Conservation (phyloP, 169 alveolate species). For the Perkinsus chesapeaki region DNA sequence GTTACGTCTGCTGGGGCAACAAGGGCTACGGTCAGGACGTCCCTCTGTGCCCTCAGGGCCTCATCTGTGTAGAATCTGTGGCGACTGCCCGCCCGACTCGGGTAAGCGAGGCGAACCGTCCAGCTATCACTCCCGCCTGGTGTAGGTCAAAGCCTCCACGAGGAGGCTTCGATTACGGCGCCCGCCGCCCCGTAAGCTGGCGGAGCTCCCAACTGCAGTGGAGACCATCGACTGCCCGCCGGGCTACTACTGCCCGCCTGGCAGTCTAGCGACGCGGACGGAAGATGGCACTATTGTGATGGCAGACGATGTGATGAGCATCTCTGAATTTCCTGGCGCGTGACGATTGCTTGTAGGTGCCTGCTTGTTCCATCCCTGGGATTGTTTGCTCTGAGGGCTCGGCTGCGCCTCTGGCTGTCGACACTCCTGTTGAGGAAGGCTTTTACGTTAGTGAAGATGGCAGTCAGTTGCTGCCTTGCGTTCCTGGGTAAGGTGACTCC, state of each 20-base stretch:
- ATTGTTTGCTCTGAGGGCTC: background rate
- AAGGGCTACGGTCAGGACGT: background rate
- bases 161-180: background rate
- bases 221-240: background rate
- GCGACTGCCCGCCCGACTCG: background rate
- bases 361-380: conserved; percentile 8
- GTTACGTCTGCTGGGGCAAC: conserved; percentile 11
- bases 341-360: background rate
- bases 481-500: background rate
- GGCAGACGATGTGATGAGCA: background rate
- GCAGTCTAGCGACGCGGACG: background rate
- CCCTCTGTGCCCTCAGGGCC: conserved; percentile 7
- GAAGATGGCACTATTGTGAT: background rate
- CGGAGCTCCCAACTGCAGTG: background rate
- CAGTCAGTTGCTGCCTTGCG: background rate
- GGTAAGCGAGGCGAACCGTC: background rate
- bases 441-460: background rate
- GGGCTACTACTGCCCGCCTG: conserved; percentile 15
- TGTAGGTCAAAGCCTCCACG: background rate
- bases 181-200: background rate
- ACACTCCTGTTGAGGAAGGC: background rate
- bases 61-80: background rate
- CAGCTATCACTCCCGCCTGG: background rate
- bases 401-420: conserved; percentile 4
- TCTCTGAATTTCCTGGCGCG: background rate